phyloP scores from a whole-genome alignment of 2,329 filamentous ascomycete genomes.

The Escovopsis weberi region DNA sequence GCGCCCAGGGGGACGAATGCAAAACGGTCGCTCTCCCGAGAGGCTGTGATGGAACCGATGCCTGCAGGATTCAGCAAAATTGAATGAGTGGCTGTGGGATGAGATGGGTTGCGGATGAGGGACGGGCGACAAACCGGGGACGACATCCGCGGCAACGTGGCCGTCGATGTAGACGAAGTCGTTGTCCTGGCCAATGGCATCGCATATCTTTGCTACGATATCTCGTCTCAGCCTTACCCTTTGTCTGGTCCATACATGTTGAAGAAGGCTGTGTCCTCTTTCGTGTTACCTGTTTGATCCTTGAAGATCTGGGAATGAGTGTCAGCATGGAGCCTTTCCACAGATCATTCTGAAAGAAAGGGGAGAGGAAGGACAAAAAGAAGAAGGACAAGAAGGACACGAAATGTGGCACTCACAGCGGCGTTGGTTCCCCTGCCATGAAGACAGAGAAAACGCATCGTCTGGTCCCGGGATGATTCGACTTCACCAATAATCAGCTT shows the following conservation, averaged over 20 bases:
- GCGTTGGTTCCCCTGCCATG: constrained; percentile 4
- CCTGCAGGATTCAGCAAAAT: not conserved
- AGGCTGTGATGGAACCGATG: not conserved
- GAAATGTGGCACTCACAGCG: not conserved
- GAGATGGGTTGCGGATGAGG: not conserved
- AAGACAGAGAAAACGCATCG: constrained; percentile 2
- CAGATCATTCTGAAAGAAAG: too few relatives aligned
- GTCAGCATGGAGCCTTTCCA: not conserved
- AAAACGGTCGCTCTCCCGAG: not conserved
- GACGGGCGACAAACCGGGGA: not conserved
- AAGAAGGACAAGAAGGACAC: too few relatives aligned
- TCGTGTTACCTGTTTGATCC: not conserved
- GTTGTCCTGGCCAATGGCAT: not conserved
- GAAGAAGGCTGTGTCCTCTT: not conserved
- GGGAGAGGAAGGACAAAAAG: too few relatives aligned
- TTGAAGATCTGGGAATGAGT: not conserved
- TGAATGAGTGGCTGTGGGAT: not conserved
- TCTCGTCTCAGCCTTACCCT: not conserved
- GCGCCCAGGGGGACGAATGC: too few relatives aligned
- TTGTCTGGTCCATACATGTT: not conserved
- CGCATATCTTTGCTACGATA: not conserved
- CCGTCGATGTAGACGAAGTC: constrained; percentile 3
- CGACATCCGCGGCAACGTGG: not conserved
- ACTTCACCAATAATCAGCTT: too few relatives aligned
- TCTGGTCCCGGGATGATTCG: too few relatives aligned